Evolutionary conservation across 495 filamentous ascomycete species (phyloP), one percentile per base, ranked within the genome.

Genomic region (Podospora sp.): DNA sequence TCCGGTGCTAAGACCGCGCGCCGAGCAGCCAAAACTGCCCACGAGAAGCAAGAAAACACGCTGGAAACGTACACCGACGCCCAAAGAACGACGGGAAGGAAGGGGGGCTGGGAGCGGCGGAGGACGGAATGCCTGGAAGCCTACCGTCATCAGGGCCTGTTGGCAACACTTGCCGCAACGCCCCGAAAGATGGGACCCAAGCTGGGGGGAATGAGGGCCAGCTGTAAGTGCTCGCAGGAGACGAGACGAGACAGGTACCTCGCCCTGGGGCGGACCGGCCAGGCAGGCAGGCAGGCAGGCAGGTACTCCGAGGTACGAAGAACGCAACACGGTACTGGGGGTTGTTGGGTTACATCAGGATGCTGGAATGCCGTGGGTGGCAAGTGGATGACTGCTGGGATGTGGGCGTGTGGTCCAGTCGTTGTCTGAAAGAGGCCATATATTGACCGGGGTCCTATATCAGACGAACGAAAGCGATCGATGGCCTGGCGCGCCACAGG

Each of bases 371-470:
- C 60, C 65, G 70, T 69, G 69, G 71, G 66, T 63, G 67, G 65
- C 65, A 67, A 68, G 68, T 68, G 69, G 70, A 69, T 69, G 72
- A 66, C 55, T 55, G 61, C 61, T 68, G 62, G 60, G 58, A 65
- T 65, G 68, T 73, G 71, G 65, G 59, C 35, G 62, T 60, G 65
- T 51, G 60, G 51, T 65, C 68, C 56, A 65, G 68, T 68, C 62
- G 55, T 71, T 12, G 68, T 70, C 73, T 67, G 59, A 72, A 71
- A 74, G 74, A 73, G 78, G 78, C 66, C 78, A 78, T 79, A 80
- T 67, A 69, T 71, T 69, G 75, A 69, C 76, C 75, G 70, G 77
- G 80, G 78, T 72, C 67, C 75, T 81, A 83, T 82, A 83, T 73
- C 77, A 78, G 68, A 70, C 69, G 71, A 71, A 68, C 73, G 71